Evolutionary conservation across 2,329 filamentous ascomycete species (phyloP).

Genomic region (Ophiostoma piceae): DNA sequence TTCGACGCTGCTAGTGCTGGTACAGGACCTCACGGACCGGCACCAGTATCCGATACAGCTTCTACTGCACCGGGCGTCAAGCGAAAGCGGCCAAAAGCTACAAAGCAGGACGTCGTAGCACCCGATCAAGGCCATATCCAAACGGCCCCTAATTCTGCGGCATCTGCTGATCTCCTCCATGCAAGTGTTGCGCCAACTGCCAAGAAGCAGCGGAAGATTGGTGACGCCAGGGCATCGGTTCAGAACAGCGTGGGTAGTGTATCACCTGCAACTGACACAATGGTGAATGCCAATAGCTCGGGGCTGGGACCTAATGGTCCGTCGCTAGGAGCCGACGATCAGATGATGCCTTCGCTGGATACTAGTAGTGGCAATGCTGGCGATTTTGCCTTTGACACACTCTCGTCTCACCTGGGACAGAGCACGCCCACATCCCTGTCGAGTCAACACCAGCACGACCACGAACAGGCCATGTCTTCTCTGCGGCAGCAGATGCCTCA

Average conservation of each 20-base stretch:
- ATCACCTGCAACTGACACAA: slow-evolving; percentile 19
- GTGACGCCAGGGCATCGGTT: slow-evolving; percentile 29
- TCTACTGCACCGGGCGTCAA: slow-evolving; percentile 28
- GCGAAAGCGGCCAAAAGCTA: slow-evolving; percentile 32
- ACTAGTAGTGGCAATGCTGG: slow-evolving; percentile 3
- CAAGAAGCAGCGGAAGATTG: slow-evolving; percentile 39
- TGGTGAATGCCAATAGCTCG: neutral
- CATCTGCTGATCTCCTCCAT: neutral
- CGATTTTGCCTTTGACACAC: slow-evolving; percentile 24
- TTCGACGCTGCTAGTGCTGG: slow-evolving; percentile 8
- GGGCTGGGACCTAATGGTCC: slow-evolving; percentile 1
- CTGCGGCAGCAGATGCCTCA: slow-evolving; percentile 20
- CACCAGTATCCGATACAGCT: neutral
- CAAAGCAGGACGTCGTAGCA: slow-evolving; percentile 18
- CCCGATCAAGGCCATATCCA: slow-evolving; percentile 5
- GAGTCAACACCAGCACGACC: slow-evolving; percentile 26
- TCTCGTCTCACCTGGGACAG: slow-evolving; percentile 26
- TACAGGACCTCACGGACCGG: slow-evolving; percentile 13
- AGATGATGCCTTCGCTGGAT: slow-evolving; percentile 24
- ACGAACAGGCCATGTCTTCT: slow-evolving; percentile 22
- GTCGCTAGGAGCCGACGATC: slow-evolving; percentile 17
- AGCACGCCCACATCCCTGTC: slow-evolving; percentile 24
- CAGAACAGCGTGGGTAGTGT: slow-evolving; percentile 27
- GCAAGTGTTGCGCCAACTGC: slow-evolving; percentile 28
- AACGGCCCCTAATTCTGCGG: slow-evolving; percentile 18